phyloP scores from a whole-genome alignment of 106 monocot genomes.

The Gastrodia elata region DNA sequence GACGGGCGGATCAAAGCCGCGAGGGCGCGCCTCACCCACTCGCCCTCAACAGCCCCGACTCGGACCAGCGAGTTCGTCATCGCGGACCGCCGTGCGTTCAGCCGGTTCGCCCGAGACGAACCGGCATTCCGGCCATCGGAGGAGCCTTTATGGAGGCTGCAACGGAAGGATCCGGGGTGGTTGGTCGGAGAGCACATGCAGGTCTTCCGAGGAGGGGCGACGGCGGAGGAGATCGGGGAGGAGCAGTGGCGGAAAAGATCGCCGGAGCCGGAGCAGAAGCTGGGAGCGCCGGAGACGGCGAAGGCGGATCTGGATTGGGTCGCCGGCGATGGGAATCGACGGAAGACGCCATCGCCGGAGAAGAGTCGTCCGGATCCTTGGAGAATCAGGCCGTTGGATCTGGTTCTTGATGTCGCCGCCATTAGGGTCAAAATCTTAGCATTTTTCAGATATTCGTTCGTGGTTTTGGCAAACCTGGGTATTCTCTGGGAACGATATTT shows the following conservation, averaged over 20 bases:
- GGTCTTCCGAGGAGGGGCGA: conserved; percentile 26
- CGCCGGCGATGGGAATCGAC: background rate
- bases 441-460: background rate
- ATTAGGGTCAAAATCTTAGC: background rate
- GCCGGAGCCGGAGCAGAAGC: conserved; percentile 4
- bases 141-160: conserved; percentile 45
- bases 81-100: conserved; percentile 37
- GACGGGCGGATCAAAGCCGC: conserved; percentile 42
- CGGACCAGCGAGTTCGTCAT: conserved; percentile 56
- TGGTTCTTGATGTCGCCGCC: conserved; percentile 18
- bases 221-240: conserved; percentile 1
- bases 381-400: conserved; percentile 9
- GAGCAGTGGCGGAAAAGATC: conserved; percentile 17
- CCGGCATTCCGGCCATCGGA: conserved; percentile 20
- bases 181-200: conserved; percentile 66
- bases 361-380: conserved; percentile 2
- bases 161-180: conserved; percentile 61
- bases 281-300: background rate
- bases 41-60: conserved; percentile 54
- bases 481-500: conserved; percentile 9
- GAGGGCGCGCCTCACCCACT: conserved; percentile 38
- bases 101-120: conserved; percentile 19
- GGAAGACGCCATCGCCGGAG: background rate
- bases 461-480: conserved; percentile 29
- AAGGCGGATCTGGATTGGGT: conserved; percentile 2